phyloP scores from a whole-genome alignment of 208 protist genomes.

The Angomonas desouzai region DNA sequence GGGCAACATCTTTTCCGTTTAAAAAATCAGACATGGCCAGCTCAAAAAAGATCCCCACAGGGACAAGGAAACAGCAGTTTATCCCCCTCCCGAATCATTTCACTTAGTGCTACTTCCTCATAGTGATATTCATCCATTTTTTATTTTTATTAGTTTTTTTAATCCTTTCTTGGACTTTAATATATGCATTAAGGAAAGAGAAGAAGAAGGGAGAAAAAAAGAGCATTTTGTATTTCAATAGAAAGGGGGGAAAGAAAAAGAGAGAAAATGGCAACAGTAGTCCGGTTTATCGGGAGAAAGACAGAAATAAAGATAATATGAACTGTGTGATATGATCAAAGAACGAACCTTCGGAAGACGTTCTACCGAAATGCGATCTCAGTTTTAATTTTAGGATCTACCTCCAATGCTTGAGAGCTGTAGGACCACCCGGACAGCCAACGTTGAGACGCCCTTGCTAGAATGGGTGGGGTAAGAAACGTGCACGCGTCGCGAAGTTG shows the following conservation, averaged over 20 bases:
- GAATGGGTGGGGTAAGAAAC: constrained; percentile 13
- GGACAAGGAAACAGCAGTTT: constrained; percentile 86
- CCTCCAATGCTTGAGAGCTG: constrained; percentile 74
- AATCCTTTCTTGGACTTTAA: too few species aligned
- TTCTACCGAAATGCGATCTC: constrained; percentile 68
- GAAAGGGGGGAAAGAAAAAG: constrained; percentile 7
- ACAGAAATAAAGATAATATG: not conserved
- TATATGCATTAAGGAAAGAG: not conserved
- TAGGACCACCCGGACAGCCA: constrained; percentile 86
- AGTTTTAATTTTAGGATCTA: constrained; percentile 83
- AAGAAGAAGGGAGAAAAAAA: constrained; percentile 11
- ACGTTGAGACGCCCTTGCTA: constrained; percentile 23
- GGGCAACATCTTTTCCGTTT: constrained; percentile 61
- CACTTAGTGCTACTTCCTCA: constrained; percentile 78
- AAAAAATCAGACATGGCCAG: constrained; percentile 74
- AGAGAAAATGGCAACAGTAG: constrained; percentile 1
- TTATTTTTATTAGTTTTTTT: too few species aligned
- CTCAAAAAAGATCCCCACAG: constrained; percentile 90
- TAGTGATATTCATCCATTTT: constrained; percentile 84
- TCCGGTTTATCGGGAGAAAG: too few species aligned
- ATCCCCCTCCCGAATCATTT: constrained; percentile 76
- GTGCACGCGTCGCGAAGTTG: constrained; percentile 48
- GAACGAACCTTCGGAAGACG: too few species aligned
- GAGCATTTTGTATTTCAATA: not conserved
- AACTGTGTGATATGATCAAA: not conserved